Base-by-base conservation (phyloP, 805 yeast genomes). In the Clavispora carvajalis region DNA sequence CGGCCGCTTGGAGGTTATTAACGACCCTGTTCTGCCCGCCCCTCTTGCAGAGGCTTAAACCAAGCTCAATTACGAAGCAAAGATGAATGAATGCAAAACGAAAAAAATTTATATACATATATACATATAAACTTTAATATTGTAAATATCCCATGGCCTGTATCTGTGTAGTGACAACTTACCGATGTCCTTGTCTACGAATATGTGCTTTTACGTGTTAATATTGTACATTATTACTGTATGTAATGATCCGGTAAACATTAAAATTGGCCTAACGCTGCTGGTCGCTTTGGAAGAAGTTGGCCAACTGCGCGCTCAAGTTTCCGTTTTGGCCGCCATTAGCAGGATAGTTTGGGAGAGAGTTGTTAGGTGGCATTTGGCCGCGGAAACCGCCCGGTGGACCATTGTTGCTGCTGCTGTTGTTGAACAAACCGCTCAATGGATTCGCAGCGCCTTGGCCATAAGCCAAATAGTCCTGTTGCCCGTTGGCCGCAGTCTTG, bases 371-470 rank as follows among this genome's bases (percentile, higher is more conserved):
- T 6, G 39, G 40, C 37, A 38, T 42, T 22, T 41, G 52, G 6
- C 45, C 44, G 5, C 45, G 48, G 18, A 18, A 40, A 3, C 47
- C 48, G 10, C 40, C 47, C 11, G 49, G 51, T 40, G 49, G 45
- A 39, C 22, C 47, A 3, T 13, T 45, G 38, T 48, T 44, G 41
- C 49, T 45, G 39, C 26, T 49, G 8, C 7, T 46, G 39, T 47
- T 44, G 50, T 57, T 58, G 49, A 74, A 74, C 47, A 74, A 63
- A n/a, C 74, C 73, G 34, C 70, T 67, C 52, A 76, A 69, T 38
- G 78, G 79, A 48, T 74, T 73, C 13, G 60, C 57, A 1, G 60
- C 48, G 16, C 66, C 59, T 39, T 63, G 67, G 16, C 54, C 56
- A 40, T 55, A 60, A 3, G 62, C 54, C 43, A 57, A 54, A 46